Evolutionary conservation across 108 stramenopile genomes (phyloP), one percentile per base, ranked within the genome.

Genomic region (Nannochloropsis gaditana): DNA sequence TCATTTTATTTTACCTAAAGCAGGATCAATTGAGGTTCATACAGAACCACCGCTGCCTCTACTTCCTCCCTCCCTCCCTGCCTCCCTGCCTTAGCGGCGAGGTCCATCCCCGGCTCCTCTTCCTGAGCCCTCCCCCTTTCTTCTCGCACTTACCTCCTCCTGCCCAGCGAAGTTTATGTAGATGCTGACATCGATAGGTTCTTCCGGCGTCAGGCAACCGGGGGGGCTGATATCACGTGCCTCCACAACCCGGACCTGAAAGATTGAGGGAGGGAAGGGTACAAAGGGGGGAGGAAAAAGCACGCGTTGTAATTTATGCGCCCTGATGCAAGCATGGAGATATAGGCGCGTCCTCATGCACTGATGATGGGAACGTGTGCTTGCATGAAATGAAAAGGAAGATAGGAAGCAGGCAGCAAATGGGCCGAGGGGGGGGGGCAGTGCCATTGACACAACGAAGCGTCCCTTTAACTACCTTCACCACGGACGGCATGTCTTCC

Each of bases 141-240:
- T 73, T 4, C 15, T 73, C n/a, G 2, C 4, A 19, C 59, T 73
- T n/a, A 73, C 59, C 59, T 73, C 59, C n/a, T 73, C 59, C 59
- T 73, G 59, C 59, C 59, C 59, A 15, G 59, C 59, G n/a, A 73
- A 73, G 59, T 15, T 73, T 73, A 73, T 73, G 15, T 73, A n/a
- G 59, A 73, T 73, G 59, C 59, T 73, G 59, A 73, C 59, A 73
- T 73, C 59, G 59, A 73, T 73, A 15, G 59, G 59, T n/a, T 73
- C 59, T 73, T 73, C 59, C 19, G 59, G 19, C 2, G 59, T 73
- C 2, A 73, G 59, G 59, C 59, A n/a, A n/a, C 59, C 59, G 15
- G 59, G 59, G 59, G 59, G 59, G n/a, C 59, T 73, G 59, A 73
- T 73, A 73, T 73, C n/a, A n/a, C 59, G 59, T 19, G 59, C 59